Evolutionary conservation across 192 early-diverging fungal species (phyloP), one percentile per base, ranked within the genome.

Genomic region (Geranomyces michiganensis): DNA sequence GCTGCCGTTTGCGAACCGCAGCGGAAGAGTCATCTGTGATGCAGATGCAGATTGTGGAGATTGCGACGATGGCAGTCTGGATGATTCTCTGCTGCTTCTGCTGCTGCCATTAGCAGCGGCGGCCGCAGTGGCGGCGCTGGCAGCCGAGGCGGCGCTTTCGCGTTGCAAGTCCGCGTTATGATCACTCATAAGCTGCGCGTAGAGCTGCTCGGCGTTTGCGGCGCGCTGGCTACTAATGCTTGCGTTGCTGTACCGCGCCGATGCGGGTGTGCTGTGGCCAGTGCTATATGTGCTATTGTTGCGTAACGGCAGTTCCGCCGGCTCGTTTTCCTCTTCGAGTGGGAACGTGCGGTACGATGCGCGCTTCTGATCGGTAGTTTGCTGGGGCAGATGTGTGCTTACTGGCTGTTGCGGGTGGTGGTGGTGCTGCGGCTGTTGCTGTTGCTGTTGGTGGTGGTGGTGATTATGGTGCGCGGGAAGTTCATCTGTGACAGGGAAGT

Each of bases 131-230:
- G 36, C 36, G 36, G 36, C 36, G n/a, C n/a, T n/a, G n/a, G n/a
- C n/a, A n/a, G n/a, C n/a, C n/a, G n/a, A n/a, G n/a, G n/a, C n/a
- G 36, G 36, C 3, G 10, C 36, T 41, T 41, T 41, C 36, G 36
- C 36, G 36, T 10, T 41, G 36, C 36, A 41, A 10, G 36, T 41
- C 36, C 5, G 36, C 36, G 10, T 7, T 41, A 41, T 41, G 36
- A 10, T 41, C 36, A 10, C 36, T 41, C 36, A 41, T 41, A 10
- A 41, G 36, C 36, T 41, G 36, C 36, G 36, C 36, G 17, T 53
- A 53, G 4, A 53, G 7, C 51, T 24, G 51, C 51, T 53, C 51
- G 3, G 51, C 51, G 51, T 53, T 53, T 53, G 51, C 51, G 17
- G 51, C 51, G 19, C 24, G 19, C 51, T 53, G 36, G n/a, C 51